Base-by-base conservation (phyloP, 805 yeast species). In the Starmerella geochares region DNA sequence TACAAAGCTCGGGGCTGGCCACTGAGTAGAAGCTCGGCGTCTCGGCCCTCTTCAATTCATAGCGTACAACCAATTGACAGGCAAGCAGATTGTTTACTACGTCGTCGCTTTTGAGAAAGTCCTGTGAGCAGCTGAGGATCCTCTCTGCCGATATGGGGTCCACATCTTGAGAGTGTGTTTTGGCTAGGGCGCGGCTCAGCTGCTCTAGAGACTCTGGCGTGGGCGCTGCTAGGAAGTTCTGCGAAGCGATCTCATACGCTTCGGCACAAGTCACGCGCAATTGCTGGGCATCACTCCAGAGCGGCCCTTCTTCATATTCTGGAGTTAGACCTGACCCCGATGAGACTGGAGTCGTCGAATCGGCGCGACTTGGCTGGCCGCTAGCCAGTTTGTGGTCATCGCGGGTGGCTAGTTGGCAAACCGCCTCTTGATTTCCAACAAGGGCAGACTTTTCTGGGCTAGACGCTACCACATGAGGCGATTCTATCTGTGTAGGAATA, bases 51-150 rank as follows among this genome's bases (percentile, higher is more conserved):
- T 28, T 27, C 17, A 47, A 23, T 3, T 47, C 45, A 16, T 42
- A 39, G 17, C 43, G 36, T 17, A 47, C 42, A 2, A 38, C 27
- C 19, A 47, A 13, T 19, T 28, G 46, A 27, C 48, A 51, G 2
- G 36, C 37, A 7, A 14, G 23, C 13, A 47, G 31, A 3, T 16
- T 37, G 10, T n/a, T 21, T 11, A 8, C 27, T 1, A 29, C 9
- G 16, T 25, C 28, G 3, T n/a, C 16, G n/a, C 23, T 11, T 2
- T 21, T 16, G 24, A 31, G 19, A n/a, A 35, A 38, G 16, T 25
- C 9, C n/a, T 25, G 45, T 24, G 14, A 6, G 9, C 14, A 19
- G 14, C n/a, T 27, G 19, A 47, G 27, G 2, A 51, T 38, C 5
- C 7, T 13, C 8, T 44, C 49, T 8, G 49, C 47, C 6, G 39